These are phyloP conservation scores for Scedosporium dehoogii DNA, from an alignment of 2,329 filamentous ascomycete species.

Conservation along the genomic window DNA sequence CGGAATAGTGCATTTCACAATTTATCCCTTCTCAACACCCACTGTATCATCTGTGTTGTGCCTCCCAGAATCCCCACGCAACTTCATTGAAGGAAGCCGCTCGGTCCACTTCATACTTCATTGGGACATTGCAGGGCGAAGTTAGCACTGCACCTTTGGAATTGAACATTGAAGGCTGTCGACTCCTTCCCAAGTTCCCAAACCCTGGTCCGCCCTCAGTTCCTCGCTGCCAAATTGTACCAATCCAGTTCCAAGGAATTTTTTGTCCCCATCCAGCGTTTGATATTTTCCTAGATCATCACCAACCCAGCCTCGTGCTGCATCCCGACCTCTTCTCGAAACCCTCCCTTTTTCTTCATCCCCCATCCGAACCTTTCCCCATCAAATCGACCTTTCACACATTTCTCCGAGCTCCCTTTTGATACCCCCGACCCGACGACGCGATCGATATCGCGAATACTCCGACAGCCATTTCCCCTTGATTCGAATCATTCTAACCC, in stretches of 20 bases:
- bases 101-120: background rate
- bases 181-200: background rate
- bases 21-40: background rate
- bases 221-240: background rate
- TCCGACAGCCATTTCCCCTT: background rate
- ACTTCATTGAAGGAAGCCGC: background rate
- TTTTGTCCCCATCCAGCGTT: constrained; percentile 1
- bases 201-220: background rate
- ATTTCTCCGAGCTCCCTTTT: background rate
- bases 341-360: background rate
- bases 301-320: constrained; percentile 4
- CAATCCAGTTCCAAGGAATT: background rate
- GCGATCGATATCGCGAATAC: background rate
- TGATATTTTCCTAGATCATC: background rate
- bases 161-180: background rate
- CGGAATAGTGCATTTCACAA: too few relatives aligned
- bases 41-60: background rate
- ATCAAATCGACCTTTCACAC: background rate
- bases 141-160: background rate
- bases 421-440: background rate
- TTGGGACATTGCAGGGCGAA: too few relatives aligned
- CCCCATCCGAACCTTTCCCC: background rate
- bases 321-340: background rate
- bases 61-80: too few relatives aligned
- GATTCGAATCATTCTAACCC: background rate